phyloP scores from a whole-genome alignment of 805 yeast genomes.

The Myxozyma vanderwaltii region DNA sequence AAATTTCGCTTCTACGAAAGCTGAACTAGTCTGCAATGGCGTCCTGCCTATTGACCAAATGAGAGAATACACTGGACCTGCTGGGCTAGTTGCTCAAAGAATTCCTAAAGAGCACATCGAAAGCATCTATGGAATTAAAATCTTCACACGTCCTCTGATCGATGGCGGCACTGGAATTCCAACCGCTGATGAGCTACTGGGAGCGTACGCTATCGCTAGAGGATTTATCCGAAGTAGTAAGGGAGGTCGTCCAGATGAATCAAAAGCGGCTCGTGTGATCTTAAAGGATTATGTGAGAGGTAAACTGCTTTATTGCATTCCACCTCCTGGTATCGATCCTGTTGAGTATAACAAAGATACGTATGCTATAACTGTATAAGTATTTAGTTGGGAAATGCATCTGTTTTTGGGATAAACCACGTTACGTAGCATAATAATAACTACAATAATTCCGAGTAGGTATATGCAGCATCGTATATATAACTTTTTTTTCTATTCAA shows the following conservation, averaged over 20 bases:
- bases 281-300: slow-evolving; percentile 95
- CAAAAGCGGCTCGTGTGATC: slow-evolving; percentile 88
- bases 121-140: slow-evolving; percentile 90
- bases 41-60: slow-evolving; percentile 98
- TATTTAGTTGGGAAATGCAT: background rate
- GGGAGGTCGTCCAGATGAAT: slow-evolving; percentile 94
- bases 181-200: slow-evolving; percentile 83
- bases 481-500: too few species aligned
- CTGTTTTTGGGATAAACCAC: background rate
- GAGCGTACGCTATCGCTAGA: slow-evolving; percentile 93
- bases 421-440: background rate
- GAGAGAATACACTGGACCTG: slow-evolving; percentile 88
- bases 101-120: slow-evolving; percentile 87
- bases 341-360: slow-evolving; percentile 71
- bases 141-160: slow-evolving; percentile 68
- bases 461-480: too few species aligned
- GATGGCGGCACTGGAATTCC: slow-evolving; percentile 91
- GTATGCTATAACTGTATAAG: slow-evolving; percentile 4
- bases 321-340: slow-evolving; percentile 76
- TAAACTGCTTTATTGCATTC: slow-evolving; percentile 76
- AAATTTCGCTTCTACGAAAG: slow-evolving; percentile 93
- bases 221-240: slow-evolving; percentile 94
- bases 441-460: too few species aligned
- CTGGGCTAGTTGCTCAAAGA: slow-evolving; percentile 79
- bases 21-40: slow-evolving; percentile 96